These are phyloP conservation scores for Mycena rebaudengoi DNA, from an alignment of 768 basidiomycete genomes.

Conservation along the genomic window DNA sequence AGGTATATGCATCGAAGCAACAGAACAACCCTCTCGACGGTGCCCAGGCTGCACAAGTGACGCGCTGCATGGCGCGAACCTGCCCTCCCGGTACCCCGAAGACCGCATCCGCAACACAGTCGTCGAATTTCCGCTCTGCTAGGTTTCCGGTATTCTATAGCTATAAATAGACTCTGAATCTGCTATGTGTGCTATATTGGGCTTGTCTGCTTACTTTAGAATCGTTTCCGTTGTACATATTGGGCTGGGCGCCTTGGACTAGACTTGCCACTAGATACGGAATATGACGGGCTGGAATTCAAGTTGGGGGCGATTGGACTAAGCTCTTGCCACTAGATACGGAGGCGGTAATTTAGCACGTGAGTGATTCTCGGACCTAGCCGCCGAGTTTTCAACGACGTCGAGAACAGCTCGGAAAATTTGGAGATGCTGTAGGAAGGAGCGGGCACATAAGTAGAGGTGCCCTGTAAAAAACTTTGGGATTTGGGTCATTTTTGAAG, in stretches of 20 bases:
- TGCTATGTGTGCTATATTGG: background rate
- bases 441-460: no score
- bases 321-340: no score
- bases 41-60: slow-evolving; percentile 50
- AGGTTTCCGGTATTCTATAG: slow-evolving; percentile 34
- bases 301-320: no score
- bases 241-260: slow-evolving; percentile 2
- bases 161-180: background rate
- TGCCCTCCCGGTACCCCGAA: slow-evolving; percentile 63
- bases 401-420: no score
- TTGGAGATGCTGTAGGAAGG: no score
- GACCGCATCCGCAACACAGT: slow-evolving; percentile 62
- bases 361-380: no score
- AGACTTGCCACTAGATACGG: background rate
- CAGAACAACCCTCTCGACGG: slow-evolving; percentile 44
- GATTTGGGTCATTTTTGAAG: no score
- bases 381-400: no score
- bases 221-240: background rate
- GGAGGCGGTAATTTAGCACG: no score
- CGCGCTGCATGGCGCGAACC: slow-evolving; percentile 46
- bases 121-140: slow-evolving; percentile 57
- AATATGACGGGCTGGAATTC: background rate
- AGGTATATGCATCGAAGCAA: slow-evolving; percentile 61
- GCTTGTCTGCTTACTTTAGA: background rate
- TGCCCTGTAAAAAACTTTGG: no score